Evolutionary conservation across 805 yeast genomes (phyloP).

Genomic region (Yamadazyma sp.): DNA sequence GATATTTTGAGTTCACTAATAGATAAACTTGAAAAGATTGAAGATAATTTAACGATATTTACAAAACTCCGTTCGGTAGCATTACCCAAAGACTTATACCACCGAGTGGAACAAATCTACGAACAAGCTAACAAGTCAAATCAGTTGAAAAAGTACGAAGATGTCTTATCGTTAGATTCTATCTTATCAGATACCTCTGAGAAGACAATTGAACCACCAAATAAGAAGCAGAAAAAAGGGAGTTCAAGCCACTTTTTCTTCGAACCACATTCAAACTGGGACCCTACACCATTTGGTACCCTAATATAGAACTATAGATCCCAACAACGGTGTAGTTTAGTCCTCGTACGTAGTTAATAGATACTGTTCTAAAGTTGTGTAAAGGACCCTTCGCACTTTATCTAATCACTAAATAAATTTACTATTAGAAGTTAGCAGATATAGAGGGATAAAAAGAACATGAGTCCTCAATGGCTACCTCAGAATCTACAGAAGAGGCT

Average conservation of each 20-base stretch:
- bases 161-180: constrained; percentile 9
- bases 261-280: constrained; percentile 10
- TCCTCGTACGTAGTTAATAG: too few species aligned
- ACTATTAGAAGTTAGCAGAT: not conserved
- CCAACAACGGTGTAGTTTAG: too few species aligned
- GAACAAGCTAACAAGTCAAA: too few species aligned
- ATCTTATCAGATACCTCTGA: constrained; percentile 2
- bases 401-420: constrained; percentile 3
- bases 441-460: constrained; percentile 2
- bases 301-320: constrained; percentile 4
- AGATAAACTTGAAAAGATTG: constrained; percentile 1
- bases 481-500: constrained; percentile 74
- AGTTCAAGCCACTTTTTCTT: constrained; percentile 3
- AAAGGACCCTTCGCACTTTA: constrained; percentile 5
- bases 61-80: not conserved
- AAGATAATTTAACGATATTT: not conserved
- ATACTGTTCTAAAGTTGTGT: too few species aligned
- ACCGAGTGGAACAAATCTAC: too few species aligned
- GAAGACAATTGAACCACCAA: too few species aligned
- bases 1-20: not conserved
- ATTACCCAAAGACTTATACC: not conserved
- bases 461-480: constrained; percentile 14
- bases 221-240: constrained; percentile 3
- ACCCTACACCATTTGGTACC: constrained; percentile 12
- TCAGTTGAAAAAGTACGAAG: constrained; percentile 6